These are phyloP conservation scores for Trichosporon sp. DNA, from an alignment of 1,284 basidiomycete genomes.

Conservation along the genomic window DNA sequence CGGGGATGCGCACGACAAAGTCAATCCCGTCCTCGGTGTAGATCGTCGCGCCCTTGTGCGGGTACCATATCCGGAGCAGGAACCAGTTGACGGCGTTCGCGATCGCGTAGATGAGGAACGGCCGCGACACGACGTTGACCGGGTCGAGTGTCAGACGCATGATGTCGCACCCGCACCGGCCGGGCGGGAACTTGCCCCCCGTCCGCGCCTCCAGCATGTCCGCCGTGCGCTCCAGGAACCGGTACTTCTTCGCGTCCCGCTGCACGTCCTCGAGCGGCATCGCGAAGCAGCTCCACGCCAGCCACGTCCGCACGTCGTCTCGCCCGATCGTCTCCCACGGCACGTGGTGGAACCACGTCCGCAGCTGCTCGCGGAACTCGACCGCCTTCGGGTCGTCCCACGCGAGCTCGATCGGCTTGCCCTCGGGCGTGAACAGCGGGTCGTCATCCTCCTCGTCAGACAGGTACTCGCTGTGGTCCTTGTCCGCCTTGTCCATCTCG, in stretches of 20 bases:
- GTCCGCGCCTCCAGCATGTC: slow-evolving; percentile 67
- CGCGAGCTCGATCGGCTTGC: slow-evolving; percentile 24
- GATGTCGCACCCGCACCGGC: slow-evolving; percentile 58
- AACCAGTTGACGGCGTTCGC: slow-evolving; percentile 56
- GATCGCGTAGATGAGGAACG: slow-evolving; percentile 65
- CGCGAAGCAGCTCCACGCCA: slow-evolving; percentile 80
- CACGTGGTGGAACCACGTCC: slow-evolving; percentile 59
- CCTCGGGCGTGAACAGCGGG: slow-evolving; percentile 15
- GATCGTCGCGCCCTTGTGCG: slow-evolving; percentile 32
- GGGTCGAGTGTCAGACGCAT: slow-evolving; percentile 75
- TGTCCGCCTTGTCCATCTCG: slow-evolving; percentile 10
- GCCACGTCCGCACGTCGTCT: slow-evolving; percentile 67
- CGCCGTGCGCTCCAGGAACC: slow-evolving; percentile 59
- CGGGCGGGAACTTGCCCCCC: slow-evolving; percentile 62
- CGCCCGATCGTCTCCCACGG: slow-evolving; percentile 68
- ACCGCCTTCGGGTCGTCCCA: slow-evolving; percentile 40
- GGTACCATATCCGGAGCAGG: slow-evolving; percentile 32
- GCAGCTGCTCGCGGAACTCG: slow-evolving; percentile 46
- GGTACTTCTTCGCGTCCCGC: slow-evolving; percentile 53
- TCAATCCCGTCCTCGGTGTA: slow-evolving; percentile 50
- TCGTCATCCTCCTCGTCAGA: slow-evolving; percentile 23
- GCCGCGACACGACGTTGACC: slow-evolving; percentile 60
- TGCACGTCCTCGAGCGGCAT: slow-evolving; percentile 52
- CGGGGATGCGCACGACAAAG: slow-evolving; percentile 69
- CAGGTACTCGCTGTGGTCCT: slow-evolving; percentile 7